These are phyloP conservation scores for Lecanosticta acicola DNA, from an alignment of 2,329 filamentous ascomycete genomes.

Conservation along the genomic window DNA sequence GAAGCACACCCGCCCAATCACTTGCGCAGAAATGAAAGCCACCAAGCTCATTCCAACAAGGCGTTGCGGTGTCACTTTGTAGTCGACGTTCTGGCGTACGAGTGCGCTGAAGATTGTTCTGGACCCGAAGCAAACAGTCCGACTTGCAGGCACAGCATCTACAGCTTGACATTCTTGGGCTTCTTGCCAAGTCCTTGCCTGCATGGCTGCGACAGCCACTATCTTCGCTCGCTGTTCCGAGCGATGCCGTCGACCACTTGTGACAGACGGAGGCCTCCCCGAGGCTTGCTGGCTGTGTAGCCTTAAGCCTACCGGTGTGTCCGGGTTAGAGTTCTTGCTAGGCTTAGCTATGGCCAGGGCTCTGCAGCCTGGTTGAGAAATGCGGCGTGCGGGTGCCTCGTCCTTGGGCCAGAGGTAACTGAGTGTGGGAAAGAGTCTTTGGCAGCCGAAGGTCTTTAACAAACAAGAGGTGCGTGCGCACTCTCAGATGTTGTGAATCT, in stretches of 20 bases:
- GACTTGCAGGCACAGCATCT: not conserved
- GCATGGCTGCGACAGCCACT: not conserved
- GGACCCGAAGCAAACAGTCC: constrained; percentile 5
- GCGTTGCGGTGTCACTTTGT: not conserved
- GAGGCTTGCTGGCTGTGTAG: constrained; percentile 15
- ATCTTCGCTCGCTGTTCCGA: not conserved
- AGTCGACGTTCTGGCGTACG: constrained; percentile 1
- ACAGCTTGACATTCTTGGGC: not conserved
- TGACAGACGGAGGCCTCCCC: constrained; percentile 1
- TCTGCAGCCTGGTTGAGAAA: constrained; percentile 3
- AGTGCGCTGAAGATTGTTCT: constrained; percentile 5
- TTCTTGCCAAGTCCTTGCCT: not conserved
- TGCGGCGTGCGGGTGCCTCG: not conserved
- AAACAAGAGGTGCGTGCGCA: not conserved
- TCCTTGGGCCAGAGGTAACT: not conserved
- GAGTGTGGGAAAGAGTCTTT: not conserved
- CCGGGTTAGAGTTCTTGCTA: constrained; percentile 8
- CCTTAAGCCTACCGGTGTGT: constrained; percentile 13
- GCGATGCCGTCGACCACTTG: not conserved
- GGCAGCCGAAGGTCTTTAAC: not conserved
- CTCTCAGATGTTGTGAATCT: not conserved
- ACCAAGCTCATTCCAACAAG: not conserved
- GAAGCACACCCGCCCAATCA: constrained; percentile 3
- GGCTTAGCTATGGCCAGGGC: constrained; percentile 5
- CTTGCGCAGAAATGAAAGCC: not conserved